A percentile compares a stretch with the other conserved stretches of the same genome.
phyloP scores from a whole-genome alignment of 2,329 filamentous ascomycete genomes.

The Neospermospora avenae region DNA sequence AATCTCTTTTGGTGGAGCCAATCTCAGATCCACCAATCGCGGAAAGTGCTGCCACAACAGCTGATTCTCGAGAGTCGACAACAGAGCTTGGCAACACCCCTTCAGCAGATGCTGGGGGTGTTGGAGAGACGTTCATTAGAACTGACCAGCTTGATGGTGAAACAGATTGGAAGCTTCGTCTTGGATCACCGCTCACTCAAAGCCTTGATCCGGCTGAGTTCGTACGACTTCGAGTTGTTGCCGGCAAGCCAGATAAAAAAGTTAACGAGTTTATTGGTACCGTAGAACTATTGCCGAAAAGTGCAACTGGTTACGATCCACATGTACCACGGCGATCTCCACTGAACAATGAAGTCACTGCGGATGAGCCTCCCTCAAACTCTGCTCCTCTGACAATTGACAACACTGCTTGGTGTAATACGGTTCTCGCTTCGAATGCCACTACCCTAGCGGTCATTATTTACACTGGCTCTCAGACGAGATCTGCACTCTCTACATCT shows the following conservation, averaged over 20 bases:
- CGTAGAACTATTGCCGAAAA: conserved; percentile 66
- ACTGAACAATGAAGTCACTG: conserved; percentile 30
- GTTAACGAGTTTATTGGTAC: conserved; percentile 96
- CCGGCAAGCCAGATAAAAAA: conserved; percentile 86
- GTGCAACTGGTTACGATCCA: conserved; percentile 46
- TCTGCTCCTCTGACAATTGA: conserved; percentile 83
- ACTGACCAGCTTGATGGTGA: conserved; percentile 97
- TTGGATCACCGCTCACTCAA: conserved; percentile 85
- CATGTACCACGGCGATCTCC: conserved; percentile 34
- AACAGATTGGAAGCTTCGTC: conserved; percentile 94
- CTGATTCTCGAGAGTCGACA: conserved; percentile 27
- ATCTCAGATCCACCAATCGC: conserved; percentile 33
- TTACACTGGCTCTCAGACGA: conserved; percentile 91
- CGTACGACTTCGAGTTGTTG: conserved; percentile 66
- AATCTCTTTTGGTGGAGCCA: conserved; percentile 32
- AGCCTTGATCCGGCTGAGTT: conserved; percentile 71
- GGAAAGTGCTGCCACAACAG: conserved; percentile 18
- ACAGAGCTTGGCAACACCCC: conserved; percentile 29
- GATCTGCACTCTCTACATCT: conserved; percentile 89
- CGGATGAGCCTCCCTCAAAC: conserved; percentile 36
- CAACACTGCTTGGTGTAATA: conserved; percentile 98
- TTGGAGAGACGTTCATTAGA: conserved; percentile 89
- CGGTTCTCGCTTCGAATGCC: conserved; percentile 89
- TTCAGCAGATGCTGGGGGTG: conserved; percentile 31
- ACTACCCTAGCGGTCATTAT: conserved; percentile 85